Conservation (phyloP, 768 basidiomycete genomes). For the Tephrocybe sp. region DNA sequence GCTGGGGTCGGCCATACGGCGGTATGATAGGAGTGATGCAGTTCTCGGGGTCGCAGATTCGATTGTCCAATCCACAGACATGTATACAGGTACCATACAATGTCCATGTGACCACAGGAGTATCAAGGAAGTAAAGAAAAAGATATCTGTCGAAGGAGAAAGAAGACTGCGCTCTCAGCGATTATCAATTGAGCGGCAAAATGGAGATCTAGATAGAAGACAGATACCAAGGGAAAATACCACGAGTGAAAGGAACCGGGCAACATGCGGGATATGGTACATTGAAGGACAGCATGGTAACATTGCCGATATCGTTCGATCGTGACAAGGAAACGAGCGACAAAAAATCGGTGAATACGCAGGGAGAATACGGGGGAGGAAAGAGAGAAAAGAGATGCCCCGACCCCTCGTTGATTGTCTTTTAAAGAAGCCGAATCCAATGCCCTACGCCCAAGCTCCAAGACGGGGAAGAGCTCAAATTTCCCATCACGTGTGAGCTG, state of each 20-base stretch:
- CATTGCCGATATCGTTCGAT: not conserved
- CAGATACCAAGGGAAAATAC: not conserved
- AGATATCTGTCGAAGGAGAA: not conserved
- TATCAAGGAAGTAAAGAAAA: not conserved
- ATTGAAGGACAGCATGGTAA: not conserved
- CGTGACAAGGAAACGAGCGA: not conserved
- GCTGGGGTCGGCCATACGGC: not conserved
- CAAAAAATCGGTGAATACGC: not conserved
- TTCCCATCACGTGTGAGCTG: conserved; percentile 12
- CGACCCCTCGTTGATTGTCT: not conserved
- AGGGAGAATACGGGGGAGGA: not conserved
- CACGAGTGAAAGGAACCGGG: not conserved
- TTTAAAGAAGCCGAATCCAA: not conserved
- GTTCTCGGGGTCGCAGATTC: not conserved
- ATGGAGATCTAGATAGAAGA: conserved; percentile 8
- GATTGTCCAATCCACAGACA: not conserved
- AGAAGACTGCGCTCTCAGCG: not conserved
- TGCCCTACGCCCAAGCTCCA: conserved; percentile 13
- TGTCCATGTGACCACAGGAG: conserved; percentile 10
- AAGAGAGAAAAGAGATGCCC: not conserved
- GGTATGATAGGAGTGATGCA: not conserved
- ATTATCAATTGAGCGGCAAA: conserved; percentile 2
- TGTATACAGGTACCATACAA: not conserved
- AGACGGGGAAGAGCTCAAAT: not conserved
- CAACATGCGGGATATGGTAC: not conserved